Base-by-base conservation (phyloP, 331 rosid species). In the Malus hybrid region DNA sequence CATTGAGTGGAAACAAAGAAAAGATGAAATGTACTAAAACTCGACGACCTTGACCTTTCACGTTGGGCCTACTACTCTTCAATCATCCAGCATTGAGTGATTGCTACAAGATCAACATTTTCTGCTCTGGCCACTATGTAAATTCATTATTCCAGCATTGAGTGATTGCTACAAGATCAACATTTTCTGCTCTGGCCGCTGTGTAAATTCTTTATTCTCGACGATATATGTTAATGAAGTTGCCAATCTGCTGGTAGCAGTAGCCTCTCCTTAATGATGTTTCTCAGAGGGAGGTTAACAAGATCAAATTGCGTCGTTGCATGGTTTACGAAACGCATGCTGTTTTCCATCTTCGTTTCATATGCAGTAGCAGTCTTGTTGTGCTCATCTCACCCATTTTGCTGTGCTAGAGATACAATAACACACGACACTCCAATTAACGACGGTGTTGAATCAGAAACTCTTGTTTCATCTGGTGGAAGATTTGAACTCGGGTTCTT, bases 401-500 rank as follows among this genome's bases (percentile, higher is more conserved):
- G 79, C 76, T 30, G 1, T 50, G 68, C 75, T 42, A 58, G 20
- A 77, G 80, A 77, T 70, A 42, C 24, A 13, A 2, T 80, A 5
- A 75, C 20, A 6, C 24, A 2, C 0, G 65, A 28, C 6, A 3
- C 74, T 5, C 28, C 12, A 10, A 53, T 84, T 50, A 13, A 6
- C 20, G 42, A 36, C 42, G 42, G 10, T 36, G 42, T 7, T 36
- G 42, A 16, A 13, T 56, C 66, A 24, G 57, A 1, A 3, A 63
- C 22, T 20, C 88, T 88, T 62, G 83, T 88, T 57, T 90, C 96
- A 44, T 56, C 33, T 14, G 78, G 67, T 7, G 15, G 2, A 1
- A 70, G 1, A 26, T 90, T 90, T 77, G 82, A 66, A 58, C 67
- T 86, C 3, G 86, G 96, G 18, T 90, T 90, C 77, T 86, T 86